Evolutionary conservation across 768 basidiomycete species (phyloP).

Genomic region (Mycena galericulata): DNA sequence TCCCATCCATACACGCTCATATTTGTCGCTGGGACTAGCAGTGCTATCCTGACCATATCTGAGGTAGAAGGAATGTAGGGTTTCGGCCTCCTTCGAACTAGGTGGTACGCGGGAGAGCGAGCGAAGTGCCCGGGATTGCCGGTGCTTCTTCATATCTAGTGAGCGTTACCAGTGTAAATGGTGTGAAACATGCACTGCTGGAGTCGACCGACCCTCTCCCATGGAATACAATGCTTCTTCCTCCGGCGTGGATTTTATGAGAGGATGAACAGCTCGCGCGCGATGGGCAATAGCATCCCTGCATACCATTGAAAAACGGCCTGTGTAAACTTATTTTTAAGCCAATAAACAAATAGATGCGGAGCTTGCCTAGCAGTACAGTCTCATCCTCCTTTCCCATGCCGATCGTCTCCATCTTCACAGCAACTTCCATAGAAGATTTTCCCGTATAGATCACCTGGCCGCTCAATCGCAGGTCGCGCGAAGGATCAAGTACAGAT

Average conservation of each 20-base stretch:
- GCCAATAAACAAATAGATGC: background rate
- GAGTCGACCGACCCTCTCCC: slow-evolving; percentile 70
- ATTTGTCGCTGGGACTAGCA: slow-evolving; percentile 35
- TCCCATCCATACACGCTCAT: slow-evolving; percentile 77
- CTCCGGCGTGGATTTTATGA: slow-evolving; percentile 69
- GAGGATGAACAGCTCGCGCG: slow-evolving; percentile 72
- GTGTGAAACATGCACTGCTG: background rate
- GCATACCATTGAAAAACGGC: slow-evolving; percentile 95
- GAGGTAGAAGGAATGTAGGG: slow-evolving; percentile 78
- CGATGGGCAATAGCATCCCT: slow-evolving; percentile 75
- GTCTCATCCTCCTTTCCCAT: slow-evolving; percentile 64
- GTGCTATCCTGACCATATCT: slow-evolving; percentile 61
- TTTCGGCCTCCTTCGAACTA: slow-evolving; percentile 72
- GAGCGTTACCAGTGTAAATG: background rate
- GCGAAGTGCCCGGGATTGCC: slow-evolving; percentile 63
- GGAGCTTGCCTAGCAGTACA: slow-evolving; percentile 68
- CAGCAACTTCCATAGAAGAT: slow-evolving; percentile 88
- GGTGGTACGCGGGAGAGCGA: slow-evolving; percentile 83
- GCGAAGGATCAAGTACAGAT: slow-evolving; percentile 64
- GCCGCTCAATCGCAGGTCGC: slow-evolving; percentile 80
- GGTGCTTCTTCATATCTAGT: slow-evolving; percentile 71
- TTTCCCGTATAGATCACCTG: slow-evolving; percentile 84
- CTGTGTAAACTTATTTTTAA: slow-evolving; percentile 47
- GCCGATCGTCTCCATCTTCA: slow-evolving; percentile 81
- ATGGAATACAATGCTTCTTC: slow-evolving; percentile 72